phyloP scores from a whole-genome alignment of 1,284 basidiomycete species.

The Ustilago trichophora region DNA sequence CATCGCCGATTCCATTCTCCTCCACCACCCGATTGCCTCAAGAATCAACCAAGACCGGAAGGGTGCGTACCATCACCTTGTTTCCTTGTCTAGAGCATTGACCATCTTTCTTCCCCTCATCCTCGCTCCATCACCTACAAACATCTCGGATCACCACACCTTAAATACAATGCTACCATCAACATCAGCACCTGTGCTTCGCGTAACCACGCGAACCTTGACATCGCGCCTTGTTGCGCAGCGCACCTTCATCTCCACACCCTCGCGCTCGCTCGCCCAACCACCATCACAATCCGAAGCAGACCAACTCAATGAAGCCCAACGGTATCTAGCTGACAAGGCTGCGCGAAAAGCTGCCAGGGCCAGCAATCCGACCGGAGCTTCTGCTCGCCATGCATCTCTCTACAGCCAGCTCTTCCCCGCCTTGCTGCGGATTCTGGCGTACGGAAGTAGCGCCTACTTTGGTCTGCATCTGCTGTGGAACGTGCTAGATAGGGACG shows the following conservation, averaged over 20 bases:
- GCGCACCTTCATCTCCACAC: conserved; percentile 10
- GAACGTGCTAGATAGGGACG: conserved; percentile 50
- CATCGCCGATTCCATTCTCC: no score
- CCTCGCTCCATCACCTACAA: no score
- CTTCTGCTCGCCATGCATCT: conserved; percentile 47
- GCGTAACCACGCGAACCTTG: no score
- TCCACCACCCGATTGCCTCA: no score
- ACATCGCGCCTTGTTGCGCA: no score
- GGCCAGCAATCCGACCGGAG: conserved; percentile 13
- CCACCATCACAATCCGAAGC: conserved; percentile 3
- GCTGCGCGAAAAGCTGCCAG: conserved; percentile 20
- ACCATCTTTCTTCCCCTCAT: no score
- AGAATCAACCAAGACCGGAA: no score
- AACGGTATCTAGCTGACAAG: conserved; percentile 37
- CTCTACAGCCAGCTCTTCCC: conserved; percentile 61
- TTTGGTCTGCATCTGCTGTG: conserved; percentile 62
- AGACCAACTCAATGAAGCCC: conserved; percentile 36
- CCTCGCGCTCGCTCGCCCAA: not conserved
- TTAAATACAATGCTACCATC: conserved; percentile 10
- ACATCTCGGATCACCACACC: no score
- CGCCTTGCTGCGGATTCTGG: conserved; percentile 58
- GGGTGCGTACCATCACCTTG: no score
- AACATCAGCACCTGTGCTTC: not conserved
- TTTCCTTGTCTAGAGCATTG: no score
- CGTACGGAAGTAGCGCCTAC: conserved; percentile 61